A percentile compares a stretch with the other conserved stretches of the same genome.
Evolutionary conservation across 345 rosid genomes (phyloP).

Genomic region (Eucalyptus victrix): DNA sequence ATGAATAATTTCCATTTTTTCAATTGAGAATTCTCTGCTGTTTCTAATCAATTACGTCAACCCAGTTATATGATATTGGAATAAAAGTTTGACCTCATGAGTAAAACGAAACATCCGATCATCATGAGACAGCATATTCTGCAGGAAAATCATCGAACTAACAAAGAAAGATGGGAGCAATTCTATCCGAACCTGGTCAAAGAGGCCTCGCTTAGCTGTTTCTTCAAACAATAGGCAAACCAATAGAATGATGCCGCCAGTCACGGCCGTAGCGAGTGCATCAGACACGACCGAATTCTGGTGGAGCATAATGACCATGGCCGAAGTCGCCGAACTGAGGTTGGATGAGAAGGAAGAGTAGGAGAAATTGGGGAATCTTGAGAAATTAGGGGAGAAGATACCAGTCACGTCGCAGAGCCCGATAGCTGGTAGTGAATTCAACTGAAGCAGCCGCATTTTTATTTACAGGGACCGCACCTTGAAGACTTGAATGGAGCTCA

Average conservation of each 20-base stretch:
- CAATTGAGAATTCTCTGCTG: neutral
- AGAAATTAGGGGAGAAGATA: neutral
- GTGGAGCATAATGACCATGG: constrained; percentile 26
- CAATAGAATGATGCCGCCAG: constrained; percentile 26
- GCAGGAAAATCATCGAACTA: neutral
- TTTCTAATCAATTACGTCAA: neutral
- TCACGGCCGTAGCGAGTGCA: constrained; percentile 27
- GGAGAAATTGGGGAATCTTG: neutral
- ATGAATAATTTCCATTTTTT: neutral
- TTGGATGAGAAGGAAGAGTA: neutral
- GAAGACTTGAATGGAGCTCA: neutral
- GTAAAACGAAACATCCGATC: neutral
- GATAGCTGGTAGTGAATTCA: neutral
- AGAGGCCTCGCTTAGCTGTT: constrained; percentile 48
- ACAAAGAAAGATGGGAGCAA: neutral
- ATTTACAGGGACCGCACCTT: neutral
- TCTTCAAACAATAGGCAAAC: constrained; percentile 48
- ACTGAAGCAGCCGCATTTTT: neutral
- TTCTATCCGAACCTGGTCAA: constrained; percentile 56
- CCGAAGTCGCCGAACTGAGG: neutral
- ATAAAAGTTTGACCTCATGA: neutral
- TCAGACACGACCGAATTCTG: constrained; percentile 43
- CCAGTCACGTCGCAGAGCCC: neutral
- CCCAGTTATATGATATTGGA: neutral
- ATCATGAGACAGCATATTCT: neutral